These are phyloP conservation scores for Coemansia biformis DNA, from an alignment of 192 early-diverging fungal genomes.

Conservation along the genomic window DNA sequence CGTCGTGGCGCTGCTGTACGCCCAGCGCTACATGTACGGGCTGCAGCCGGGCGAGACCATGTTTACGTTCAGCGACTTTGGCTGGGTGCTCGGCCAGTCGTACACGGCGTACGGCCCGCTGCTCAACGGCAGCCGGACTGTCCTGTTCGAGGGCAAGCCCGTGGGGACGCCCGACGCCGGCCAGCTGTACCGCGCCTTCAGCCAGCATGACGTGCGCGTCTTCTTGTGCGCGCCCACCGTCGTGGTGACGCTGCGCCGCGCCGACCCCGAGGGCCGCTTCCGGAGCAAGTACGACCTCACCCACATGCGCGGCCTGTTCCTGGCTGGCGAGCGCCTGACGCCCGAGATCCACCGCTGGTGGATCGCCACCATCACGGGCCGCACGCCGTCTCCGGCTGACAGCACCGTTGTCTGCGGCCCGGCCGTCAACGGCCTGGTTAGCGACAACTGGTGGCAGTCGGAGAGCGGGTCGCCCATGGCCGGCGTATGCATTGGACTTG, in stretches of 20 bases:
- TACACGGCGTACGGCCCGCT: slow-evolving; percentile 81
- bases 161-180: slow-evolving; percentile 73
- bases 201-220: slow-evolving; percentile 68
- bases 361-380: slow-evolving; percentile 38
- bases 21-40: slow-evolving; percentile 68
- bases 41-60: slow-evolving; percentile 69
- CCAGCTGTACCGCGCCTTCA: slow-evolving; percentile 71
- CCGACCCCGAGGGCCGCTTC: slow-evolving; percentile 64
- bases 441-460: slow-evolving; percentile 89
- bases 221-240: slow-evolving; percentile 85
- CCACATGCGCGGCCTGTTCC: slow-evolving; percentile 59
- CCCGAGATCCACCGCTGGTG: slow-evolving; percentile 67
- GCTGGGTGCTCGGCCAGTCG: slow-evolving; percentile 84
- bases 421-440: slow-evolving; percentile 51
- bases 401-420: slow-evolving; percentile 17
- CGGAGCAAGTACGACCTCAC: slow-evolving; percentile 58
- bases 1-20: slow-evolving; percentile 63
- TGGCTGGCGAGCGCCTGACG: slow-evolving; percentile 82
- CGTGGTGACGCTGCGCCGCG: slow-evolving; percentile 70
- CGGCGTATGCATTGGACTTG: slow-evolving; percentile 59
- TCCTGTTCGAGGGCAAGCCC: slow-evolving; percentile 86
- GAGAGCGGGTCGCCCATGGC: slow-evolving; percentile 84
- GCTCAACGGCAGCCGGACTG: slow-evolving; percentile 66
- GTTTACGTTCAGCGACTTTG: slow-evolving; percentile 79
- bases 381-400: slow-evolving; percentile 7